These are phyloP conservation scores for Trifolium pratense DNA, from an alignment of 306 rosid species.

Conservation along the genomic window DNA sequence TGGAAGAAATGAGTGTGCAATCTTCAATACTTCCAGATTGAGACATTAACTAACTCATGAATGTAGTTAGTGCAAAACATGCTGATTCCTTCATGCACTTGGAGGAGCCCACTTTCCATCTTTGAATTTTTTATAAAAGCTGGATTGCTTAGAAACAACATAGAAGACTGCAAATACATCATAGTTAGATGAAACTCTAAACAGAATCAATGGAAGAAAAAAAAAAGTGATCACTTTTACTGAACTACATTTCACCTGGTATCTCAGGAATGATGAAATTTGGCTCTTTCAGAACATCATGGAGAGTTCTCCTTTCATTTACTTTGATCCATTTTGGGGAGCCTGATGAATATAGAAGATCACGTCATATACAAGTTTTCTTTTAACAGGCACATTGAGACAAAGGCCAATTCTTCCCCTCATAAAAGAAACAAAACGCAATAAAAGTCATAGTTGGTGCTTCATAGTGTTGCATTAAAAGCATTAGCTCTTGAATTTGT, in stretches of 20 bases:
- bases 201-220: constrained; percentile 5
- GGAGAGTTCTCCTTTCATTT: constrained; percentile 67
- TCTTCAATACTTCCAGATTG: constrained; percentile 30
- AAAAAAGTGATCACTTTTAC: background rate
- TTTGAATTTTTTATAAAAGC: constrained; percentile 79
- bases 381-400: background rate
- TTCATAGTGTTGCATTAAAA: background rate
- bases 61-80: constrained; percentile 8
- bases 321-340: constrained; percentile 80
- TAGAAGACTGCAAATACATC: constrained; percentile 72
- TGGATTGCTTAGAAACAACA: constrained; percentile 76
- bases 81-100: constrained; percentile 34
- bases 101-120: constrained; percentile 87
- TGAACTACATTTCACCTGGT: constrained; percentile 67
- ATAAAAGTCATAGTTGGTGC: too few species aligned
- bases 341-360: constrained; percentile 44
- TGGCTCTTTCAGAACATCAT: constrained; percentile 63
- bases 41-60: constrained; percentile 15
- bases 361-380: constrained; percentile 26
- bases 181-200: constrained; percentile 33
- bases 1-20: constrained; percentile 8
- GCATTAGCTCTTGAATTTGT: background rate
- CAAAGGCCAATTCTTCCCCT: background rate
- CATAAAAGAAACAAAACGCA: background rate
- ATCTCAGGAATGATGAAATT: constrained; percentile 70